A percentile compares a stretch with the other conserved stretches of the same genome.
Evolutionary conservation across 108 stramenopile species (phyloP).

Genomic region (Epithemia pelagica): DNA sequence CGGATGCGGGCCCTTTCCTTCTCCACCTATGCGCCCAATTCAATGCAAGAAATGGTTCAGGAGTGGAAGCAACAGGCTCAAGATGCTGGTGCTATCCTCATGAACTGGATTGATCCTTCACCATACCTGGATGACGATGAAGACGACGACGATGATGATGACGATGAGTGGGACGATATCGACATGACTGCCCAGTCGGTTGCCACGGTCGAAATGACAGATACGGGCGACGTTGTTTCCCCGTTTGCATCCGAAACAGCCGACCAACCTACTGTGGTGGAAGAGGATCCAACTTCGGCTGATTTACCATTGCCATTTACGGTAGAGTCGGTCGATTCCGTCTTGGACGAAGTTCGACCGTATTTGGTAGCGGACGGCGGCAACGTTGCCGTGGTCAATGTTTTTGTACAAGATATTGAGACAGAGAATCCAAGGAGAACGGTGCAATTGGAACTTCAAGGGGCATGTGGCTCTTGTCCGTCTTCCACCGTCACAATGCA

Average conservation of each 20-base stretch:
- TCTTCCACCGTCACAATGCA: conserved; percentile 95
- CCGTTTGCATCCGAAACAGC: conserved; percentile 27
- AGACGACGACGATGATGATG: conserved; percentile 75
- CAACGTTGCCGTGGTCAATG: conserved; percentile 80
- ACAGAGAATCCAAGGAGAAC: conserved; percentile 5
- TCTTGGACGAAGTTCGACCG: conserved; percentile 92
- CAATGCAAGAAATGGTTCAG: conserved; percentile 70
- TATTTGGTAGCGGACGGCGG: conserved; percentile 95
- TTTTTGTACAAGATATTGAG: conserved; percentile 60
- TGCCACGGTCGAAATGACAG: conserved; percentile 7
- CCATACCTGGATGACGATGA: conserved; percentile 41
- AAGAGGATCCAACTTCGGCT: not conserved
- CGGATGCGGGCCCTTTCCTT: conserved; percentile 68
- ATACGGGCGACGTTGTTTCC: conserved; percentile 29
- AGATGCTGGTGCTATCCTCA: conserved; percentile 33
- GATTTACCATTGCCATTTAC: conserved; percentile 48
- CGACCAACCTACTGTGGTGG: not conserved
- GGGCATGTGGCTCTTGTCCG: conserved; percentile 82
- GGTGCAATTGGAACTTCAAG: conserved; percentile 83
- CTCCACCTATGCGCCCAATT: conserved; percentile 55
- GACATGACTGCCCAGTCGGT: conserved; percentile 51
- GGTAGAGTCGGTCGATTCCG: conserved; percentile 84
- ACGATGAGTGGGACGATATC: conserved; percentile 56
- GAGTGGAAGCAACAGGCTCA: conserved; percentile 53
- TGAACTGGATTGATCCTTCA: conserved; percentile 11